Evolutionary conservation across 768 basidiomycete species (phyloP), one percentile per base, ranked within the genome.

Genomic region (Pisolithus tinctorius): DNA sequence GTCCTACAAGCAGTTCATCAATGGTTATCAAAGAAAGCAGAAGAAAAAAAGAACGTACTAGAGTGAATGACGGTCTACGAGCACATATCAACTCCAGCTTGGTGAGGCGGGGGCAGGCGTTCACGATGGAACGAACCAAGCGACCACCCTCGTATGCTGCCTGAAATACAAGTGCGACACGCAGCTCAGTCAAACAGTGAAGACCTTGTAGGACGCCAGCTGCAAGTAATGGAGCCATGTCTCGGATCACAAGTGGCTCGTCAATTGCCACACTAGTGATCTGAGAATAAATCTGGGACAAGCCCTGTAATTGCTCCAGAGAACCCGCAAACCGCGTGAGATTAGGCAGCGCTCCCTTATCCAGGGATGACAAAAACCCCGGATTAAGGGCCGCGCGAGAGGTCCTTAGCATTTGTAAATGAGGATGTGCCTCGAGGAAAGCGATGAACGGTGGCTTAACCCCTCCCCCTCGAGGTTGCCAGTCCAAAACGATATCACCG

Each of bases 111-210:
- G 86, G 86, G 59, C 86, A 88, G 0, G 83, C 76, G 11, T 79
- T 68, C 48, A 81, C 78, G 51, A 89, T 75, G 4, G 83, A 81
- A 42, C 83, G 79, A 31, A 89, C 71, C 51, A 88, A 69, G 57
- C 81, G 81, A 26, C 80, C 82, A 59, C 83, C 83, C 57, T 89
- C 86, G 59, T 88, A 88, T 59, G 82, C 81, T 1, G 81, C 82
- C 59, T 88, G 83, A 46, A 88, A 75, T 37, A 78, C 75, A 60
- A 88, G 88, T 14, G 79, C 71, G 40, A 88, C 77, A 48, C 76
- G 81, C 50, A 89, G 71, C 38, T 80, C 75, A 11, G 71, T 75
- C 25, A 89, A 73, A 4, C 71, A 71, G 17, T 75, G 74, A 20
- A 88, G 60, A 45, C 75, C 74, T 52, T 78, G 73, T 25, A 89